These are phyloP conservation scores for Claviceps sp. DNA, from an alignment of 2,329 filamentous ascomycete species.

Conservation along the genomic window DNA sequence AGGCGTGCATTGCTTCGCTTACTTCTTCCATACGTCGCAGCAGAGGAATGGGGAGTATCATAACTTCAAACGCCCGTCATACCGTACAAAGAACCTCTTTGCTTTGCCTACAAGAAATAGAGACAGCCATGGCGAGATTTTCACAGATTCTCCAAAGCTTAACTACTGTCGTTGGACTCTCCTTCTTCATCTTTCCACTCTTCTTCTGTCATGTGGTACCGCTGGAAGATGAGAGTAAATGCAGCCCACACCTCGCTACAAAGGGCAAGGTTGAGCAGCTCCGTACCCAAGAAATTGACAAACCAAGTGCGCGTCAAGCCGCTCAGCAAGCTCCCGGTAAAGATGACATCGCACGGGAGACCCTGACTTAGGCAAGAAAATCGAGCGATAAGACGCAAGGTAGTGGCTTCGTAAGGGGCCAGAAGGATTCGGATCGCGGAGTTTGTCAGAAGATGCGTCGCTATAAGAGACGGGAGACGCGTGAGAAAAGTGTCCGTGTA, in stretches of 20 bases:
- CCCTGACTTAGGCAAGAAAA: slow-evolving; percentile 26
- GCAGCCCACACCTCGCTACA: slow-evolving; percentile 32
- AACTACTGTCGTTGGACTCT: background rate
- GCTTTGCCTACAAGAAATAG: background rate
- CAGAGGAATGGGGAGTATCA: no score
- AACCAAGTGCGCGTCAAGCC: slow-evolving; percentile 25
- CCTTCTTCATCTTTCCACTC: slow-evolving; percentile 26
- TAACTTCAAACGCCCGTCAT: no score
- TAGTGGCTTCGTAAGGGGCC: slow-evolving; percentile 33
- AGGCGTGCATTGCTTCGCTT: no score
- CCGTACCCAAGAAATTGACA: slow-evolving; percentile 32
- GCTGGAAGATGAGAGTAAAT: slow-evolving; percentile 24
- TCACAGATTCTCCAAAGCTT: background rate
- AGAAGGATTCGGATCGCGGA: slow-evolving; percentile 28
- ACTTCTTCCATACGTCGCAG: no score
- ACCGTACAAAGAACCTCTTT: no score
- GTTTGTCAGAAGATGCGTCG: slow-evolving; percentile 33
- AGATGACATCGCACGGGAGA: slow-evolving; percentile 26
- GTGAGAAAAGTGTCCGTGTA: slow-evolving; percentile 38
- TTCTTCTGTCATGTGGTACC: slow-evolving; percentile 28
- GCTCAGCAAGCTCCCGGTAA: slow-evolving; percentile 20
- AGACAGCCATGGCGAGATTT: background rate
- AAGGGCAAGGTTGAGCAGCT: slow-evolving; percentile 31
- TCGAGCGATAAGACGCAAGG: slow-evolving; percentile 31
- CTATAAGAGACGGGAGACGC: slow-evolving; percentile 33